A percentile compares a stretch with the other conserved stretches of the same genome.
Evolutionary conservation across 352 stramenopile genomes (phyloP).

Genomic region (Lagenidium sp.): DNA sequence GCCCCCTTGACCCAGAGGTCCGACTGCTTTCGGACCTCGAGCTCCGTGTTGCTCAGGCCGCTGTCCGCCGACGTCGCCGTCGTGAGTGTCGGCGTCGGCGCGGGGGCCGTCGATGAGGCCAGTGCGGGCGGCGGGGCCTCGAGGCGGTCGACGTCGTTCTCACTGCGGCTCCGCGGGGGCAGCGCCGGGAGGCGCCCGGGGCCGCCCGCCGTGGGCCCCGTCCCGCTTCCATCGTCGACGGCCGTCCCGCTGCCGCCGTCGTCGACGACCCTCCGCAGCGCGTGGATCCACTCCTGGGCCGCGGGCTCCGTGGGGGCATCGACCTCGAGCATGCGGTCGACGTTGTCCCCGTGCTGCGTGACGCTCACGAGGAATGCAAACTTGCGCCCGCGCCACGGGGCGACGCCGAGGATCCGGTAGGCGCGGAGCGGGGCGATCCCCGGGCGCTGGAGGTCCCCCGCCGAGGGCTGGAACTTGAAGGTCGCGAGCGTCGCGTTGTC

Average conservation of each 20-base stretch:
- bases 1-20: conserved; percentile 78
- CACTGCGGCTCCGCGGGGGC: conserved; percentile 9
- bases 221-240: not conserved
- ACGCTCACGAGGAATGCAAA: conserved; percentile 74
- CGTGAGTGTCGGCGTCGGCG: conserved; percentile 1
- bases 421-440: conserved; percentile 47
- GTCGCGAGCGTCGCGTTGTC: conserved; percentile 60
- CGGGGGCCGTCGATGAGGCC: not conserved
- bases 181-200: conserved; percentile 11
- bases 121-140: conserved; percentile 10
- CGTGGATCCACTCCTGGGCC: conserved; percentile 67
- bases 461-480: conserved; percentile 83
- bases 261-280: conserved; percentile 44
- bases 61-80: too few relatives aligned
- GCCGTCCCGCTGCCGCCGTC: conserved; percentile 19
- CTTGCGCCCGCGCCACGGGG: conserved; percentile 55
- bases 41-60: conserved; percentile 9
- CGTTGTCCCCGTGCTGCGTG: conserved; percentile 52
- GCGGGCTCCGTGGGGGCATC: conserved; percentile 47
- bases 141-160: not conserved
- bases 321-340: conserved; percentile 73
- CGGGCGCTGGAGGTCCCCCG: conserved; percentile 46
- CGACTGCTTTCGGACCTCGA: conserved; percentile 38
- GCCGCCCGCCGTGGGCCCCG: not conserved
- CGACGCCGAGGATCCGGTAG: conserved; percentile 65